A percentile compares a stretch with the other conserved stretches of the same genome.
Evolutionary conservation across 192 early-diverging fungal genomes (phyloP).

Genomic region (Mortierella hygrophila): DNA sequence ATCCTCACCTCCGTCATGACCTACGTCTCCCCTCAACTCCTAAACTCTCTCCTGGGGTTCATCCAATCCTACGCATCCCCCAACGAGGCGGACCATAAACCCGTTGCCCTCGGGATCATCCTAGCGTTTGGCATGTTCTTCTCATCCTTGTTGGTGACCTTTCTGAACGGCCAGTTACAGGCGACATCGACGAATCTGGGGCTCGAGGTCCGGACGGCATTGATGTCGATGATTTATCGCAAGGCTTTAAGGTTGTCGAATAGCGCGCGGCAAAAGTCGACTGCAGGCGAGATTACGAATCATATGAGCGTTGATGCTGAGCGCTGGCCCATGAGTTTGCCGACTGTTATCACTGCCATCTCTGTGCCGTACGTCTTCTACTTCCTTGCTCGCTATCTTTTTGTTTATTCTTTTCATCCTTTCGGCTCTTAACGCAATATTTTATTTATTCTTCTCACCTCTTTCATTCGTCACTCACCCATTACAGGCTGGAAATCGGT

Average conservation of each 20-base stretch:
- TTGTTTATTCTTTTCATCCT: not conserved
- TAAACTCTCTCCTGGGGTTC: slow-evolving; percentile 39
- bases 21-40: slow-evolving; percentile 37
- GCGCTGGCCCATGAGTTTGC: slow-evolving; percentile 14
- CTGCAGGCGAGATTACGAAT: slow-evolving; percentile 53
- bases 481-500: slow-evolving; percentile 1
- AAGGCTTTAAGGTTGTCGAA: slow-evolving; percentile 46
- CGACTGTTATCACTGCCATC: not conserved
- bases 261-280: slow-evolving; percentile 34
- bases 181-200: slow-evolving; percentile 14
- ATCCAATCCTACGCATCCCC: slow-evolving; percentile 27
- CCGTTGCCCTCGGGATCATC: slow-evolving; percentile 34
- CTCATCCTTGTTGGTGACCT: slow-evolving; percentile 16
- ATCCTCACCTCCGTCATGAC: slow-evolving; percentile 24
- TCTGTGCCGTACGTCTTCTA: slow-evolving; percentile 19
- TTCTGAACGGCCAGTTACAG: slow-evolving; percentile 17
- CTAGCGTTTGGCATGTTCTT: slow-evolving; percentile 51
- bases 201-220: slow-evolving; percentile 44
- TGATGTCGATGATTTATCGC: slow-evolving; percentile 53
- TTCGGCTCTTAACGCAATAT: not conserved
- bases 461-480: too few species aligned
- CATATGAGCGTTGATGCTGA: slow-evolving; percentile 57
- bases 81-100: slow-evolving; percentile 5
- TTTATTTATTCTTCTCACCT: too few species aligned
- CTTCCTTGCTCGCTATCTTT: not conserved